phyloP scores from a whole-genome alignment of 352 stramenopile genomes.

The Globisporangium nagaii region DNA sequence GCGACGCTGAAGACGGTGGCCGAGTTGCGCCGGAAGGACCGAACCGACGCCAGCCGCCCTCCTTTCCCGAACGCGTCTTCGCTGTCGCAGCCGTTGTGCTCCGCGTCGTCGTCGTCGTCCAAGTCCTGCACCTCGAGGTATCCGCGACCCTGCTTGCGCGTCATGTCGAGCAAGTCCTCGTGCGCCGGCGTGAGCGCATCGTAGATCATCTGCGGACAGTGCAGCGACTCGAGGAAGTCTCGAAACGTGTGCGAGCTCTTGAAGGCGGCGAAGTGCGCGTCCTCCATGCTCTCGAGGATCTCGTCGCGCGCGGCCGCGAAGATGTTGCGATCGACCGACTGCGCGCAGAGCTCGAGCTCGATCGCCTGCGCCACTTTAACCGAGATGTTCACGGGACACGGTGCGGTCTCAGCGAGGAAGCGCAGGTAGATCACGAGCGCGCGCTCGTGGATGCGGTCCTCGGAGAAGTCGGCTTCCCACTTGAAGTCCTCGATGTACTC shows the following conservation, averaged over 20 bases:
- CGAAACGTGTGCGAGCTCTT: conserved; percentile 37
- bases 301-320: conserved; percentile 38
- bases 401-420: conserved; percentile 35
- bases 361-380: conserved; percentile 21
- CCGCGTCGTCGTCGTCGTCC: conserved; percentile 7
- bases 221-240: conserved; percentile 34
- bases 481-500: conserved; percentile 68
- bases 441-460: conserved; percentile 46
- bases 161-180: conserved; percentile 36
- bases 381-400: conserved; percentile 29
- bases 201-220: conserved; percentile 42
- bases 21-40: conserved; percentile 14
- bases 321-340: conserved; percentile 31
- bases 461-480: conserved; percentile 42
- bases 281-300: conserved; percentile 47
- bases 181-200: conserved; percentile 32
- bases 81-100: conserved; percentile 7
- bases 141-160: conserved; percentile 5
- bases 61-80: conserved; percentile 8
- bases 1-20: conserved; percentile 21
- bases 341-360: conserved; percentile 34
- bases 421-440: conserved; percentile 55
- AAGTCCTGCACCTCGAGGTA: conserved; percentile 14
- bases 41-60: conserved; percentile 6
- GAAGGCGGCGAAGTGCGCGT: conserved; percentile 42